Conservation (phyloP, 2,329 filamentous ascomycete genomes). For the Sporothrix protearum region DNA sequence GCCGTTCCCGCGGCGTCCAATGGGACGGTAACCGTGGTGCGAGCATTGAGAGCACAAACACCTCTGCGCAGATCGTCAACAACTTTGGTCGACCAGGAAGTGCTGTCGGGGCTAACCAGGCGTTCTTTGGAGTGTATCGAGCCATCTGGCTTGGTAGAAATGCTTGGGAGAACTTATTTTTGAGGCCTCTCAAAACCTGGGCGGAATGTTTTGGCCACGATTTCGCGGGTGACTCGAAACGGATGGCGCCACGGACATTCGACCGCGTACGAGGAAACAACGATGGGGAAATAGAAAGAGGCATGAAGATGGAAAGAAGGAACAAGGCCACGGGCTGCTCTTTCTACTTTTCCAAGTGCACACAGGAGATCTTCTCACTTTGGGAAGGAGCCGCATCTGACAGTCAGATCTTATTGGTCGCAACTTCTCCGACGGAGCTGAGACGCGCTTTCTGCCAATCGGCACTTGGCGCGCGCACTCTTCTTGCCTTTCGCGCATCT, state of each 20-base stretch:
- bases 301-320: background rate
- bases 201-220: background rate
- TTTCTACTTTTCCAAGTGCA: slow-evolving; percentile 7
- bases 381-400: background rate
- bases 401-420: background rate
- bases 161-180: background rate
- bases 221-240: background rate
- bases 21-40: background rate
- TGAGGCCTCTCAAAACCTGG: background rate
- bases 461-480: background rate
- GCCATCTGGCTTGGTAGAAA: background rate
- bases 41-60: background rate
- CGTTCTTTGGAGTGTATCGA: background rate
- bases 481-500: background rate
- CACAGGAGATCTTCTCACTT: background rate
- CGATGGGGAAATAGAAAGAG: background rate
- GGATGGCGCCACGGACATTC: background rate
- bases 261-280: background rate
- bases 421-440: background rate
- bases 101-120: too few species aligned
- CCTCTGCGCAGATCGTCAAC: background rate
- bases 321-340: background rate
- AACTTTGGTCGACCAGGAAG: background rate
- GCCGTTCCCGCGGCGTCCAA: background rate
- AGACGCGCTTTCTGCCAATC: background rate